Base-by-base conservation (phyloP, 2,329 filamentous ascomycete species). In the Xenosphaeropsis pyriputrescens region DNA sequence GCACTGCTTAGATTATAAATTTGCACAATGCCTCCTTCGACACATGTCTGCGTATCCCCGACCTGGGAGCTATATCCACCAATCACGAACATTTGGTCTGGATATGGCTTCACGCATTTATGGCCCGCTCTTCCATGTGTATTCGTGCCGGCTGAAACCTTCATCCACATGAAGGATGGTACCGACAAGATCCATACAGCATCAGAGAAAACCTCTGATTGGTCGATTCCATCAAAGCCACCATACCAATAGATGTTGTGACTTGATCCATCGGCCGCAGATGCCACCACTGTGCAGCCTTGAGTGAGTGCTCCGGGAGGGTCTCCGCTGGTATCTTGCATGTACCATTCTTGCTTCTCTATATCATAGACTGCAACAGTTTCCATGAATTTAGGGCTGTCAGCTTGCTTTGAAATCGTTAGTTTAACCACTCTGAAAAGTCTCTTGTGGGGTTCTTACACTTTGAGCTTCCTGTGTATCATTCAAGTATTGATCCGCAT, bases 221-320 rank as follows among this genome's bases (percentile, higher is more conserved):
- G 18, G 39, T 67, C 41, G 5, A 75, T 45, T 0, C 71, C 74
- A 40, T 74, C 59, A 50, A 80, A 88, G 0, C 85, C 85, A 13
- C 82, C 85, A 48, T 85, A 91, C 60, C 84, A 85, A 62, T 89
- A 88, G 36, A 93, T 77, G 52, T 88, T 86, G 57, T 79, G 83
- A 41, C 78, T 85, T 9, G 79, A 82, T 26, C 65, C 67, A 51
- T 86, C 82, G 33, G 73, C 64, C 12, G 83, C 77, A 0, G 74
- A 64, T n/a, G 74, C 81, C 2, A 85, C 73, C 0, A 85, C 79
- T 3, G 82, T 78, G 50, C 85, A 91, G 52, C 79, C 66, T 66
- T 80, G 54, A 58, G 81, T 52, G 57, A 70, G 55, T 61, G 74
- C 51, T 11, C 64, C 60, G 0, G 75, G 71, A 0, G 70, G 72